Conservation (phyloP, 2,329 filamentous ascomycete genomes). For the Aspergillus piperis region DNA sequence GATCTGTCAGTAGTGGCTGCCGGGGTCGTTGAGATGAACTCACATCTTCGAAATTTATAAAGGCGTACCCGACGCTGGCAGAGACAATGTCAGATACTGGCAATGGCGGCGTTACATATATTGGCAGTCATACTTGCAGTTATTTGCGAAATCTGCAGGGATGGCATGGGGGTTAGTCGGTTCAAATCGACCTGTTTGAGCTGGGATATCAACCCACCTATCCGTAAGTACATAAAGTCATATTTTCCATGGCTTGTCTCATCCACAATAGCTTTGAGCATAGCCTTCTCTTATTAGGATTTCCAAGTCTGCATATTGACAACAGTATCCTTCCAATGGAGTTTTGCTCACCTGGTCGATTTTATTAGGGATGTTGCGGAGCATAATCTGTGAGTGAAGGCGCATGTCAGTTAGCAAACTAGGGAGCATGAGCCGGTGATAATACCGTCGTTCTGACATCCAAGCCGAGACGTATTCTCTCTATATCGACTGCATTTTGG, state of each 20-base stretch:
- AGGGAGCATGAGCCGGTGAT: background rate
- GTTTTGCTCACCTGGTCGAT: conserved; percentile 60
- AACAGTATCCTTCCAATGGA: background rate
- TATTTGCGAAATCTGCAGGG: conserved; percentile 68
- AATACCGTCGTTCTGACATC: conserved; percentile 75
- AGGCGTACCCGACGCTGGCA: conserved; percentile 86
- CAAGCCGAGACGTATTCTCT: conserved; percentile 57
- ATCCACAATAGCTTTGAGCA: conserved; percentile 79
- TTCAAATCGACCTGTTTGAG: background rate
- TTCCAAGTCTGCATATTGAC: no score
- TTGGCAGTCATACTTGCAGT: conserved; percentile 69
- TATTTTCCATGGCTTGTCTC: conserved; percentile 77
- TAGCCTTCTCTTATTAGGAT: conserved; percentile 49
- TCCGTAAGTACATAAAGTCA: conserved; percentile 93
- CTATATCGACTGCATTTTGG: conserved; percentile 48
- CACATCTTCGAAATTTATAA: conserved; percentile 89
- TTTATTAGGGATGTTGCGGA: conserved; percentile 92
- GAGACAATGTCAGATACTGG: conserved; percentile 7
- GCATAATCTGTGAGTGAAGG: conserved; percentile 69
- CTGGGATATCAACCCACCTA: conserved; percentile 53
- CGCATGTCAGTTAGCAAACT: background rate
- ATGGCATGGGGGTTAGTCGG: conserved; percentile 2
- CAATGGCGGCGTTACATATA: background rate
- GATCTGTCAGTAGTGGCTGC: conserved; percentile 39
- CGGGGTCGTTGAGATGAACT: conserved; percentile 36